Base-by-base conservation (phyloP, 108 stramenopile species). In the Cyclotella sp. region DNA sequence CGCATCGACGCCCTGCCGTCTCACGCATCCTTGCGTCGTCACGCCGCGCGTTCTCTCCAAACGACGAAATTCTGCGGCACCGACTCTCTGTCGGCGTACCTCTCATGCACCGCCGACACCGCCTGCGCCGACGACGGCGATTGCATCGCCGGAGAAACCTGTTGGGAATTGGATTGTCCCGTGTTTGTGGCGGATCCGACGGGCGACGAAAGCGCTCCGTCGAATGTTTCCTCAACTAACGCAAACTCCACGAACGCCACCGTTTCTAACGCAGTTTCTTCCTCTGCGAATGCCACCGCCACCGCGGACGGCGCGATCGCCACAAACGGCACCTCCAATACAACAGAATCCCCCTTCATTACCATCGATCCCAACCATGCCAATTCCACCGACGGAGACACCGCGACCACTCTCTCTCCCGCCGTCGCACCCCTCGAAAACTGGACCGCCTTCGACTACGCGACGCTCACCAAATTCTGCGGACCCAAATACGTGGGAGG, bases 401-500 rank as follows among this genome's bases (percentile, higher is more conserved):
- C 6, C 47, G 3, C n/a, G 9, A 34, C n/a, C 44, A 9, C 44
- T 13, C 9, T 16, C 2, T 49, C 15, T n/a, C n/a, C 47, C 3
- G 3, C 47, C 47, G 9, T n/a, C 15, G 9, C 15, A 30, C 29
- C 60, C 2, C 13, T 39, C 15, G 18, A 61, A 39, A 61, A 68
- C 44, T 68, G 67, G 67, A 43, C 67, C 7, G 52, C 51, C 40
- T 68, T 68, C 16, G 30, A 52, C 28, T 53, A 64, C 26, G 10
- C 21, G 14, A 16, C 30, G 10, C 4, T 28, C 67, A 51, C 26
- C 57, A 71, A 59, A 60, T 71, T 71, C 70, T 71, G 70, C 27
- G 70, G 70, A 2, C 70, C 70, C 1, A 71, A 71, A 60, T 14
- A 59, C 10, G 70, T 71, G 4, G 70, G 70, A 15, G 70, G 70